phyloP scores from a whole-genome alignment of 1,284 basidiomycete species.

The Pterulicium gracile region DNA sequence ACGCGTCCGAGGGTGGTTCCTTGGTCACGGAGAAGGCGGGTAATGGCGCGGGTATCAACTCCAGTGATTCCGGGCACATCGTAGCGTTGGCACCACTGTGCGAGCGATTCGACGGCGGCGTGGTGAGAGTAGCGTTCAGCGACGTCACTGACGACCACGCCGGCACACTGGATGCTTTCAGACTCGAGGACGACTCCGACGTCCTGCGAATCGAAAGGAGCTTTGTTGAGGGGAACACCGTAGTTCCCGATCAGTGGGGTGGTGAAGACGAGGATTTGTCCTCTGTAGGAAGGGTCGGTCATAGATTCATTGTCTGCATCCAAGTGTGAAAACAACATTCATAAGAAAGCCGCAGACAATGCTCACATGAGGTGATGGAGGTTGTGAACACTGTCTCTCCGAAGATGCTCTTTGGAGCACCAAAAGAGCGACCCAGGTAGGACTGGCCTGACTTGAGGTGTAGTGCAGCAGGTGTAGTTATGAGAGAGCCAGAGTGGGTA shows the following conservation, averaged over 20 bases:
- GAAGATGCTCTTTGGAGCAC: slow-evolving; percentile 79
- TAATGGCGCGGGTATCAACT: slow-evolving; percentile 96
- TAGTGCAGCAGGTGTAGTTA: slow-evolving; percentile 66
- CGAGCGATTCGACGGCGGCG: slow-evolving; percentile 85
- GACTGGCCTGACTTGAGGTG: slow-evolving; percentile 93
- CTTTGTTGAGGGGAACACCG: slow-evolving; percentile 81
- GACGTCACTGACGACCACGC: slow-evolving; percentile 89
- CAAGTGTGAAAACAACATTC: slow-evolving; percentile 10
- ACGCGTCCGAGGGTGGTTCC: slow-evolving; percentile 94
- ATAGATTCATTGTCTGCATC: slow-evolving; percentile 91
- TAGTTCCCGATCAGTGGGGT: slow-evolving; percentile 99
- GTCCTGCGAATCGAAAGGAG: slow-evolving; percentile 68
- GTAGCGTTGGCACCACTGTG: slow-evolving; percentile 89
- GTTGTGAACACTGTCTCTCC: slow-evolving; percentile 99
- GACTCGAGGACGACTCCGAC: slow-evolving; percentile 92
- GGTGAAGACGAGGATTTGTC: slow-evolving; percentile 97
- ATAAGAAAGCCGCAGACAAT: slow-evolving; percentile 1
- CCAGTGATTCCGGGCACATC: slow-evolving; percentile 92
- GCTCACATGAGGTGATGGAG: slow-evolving; percentile 91
- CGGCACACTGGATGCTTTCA: slow-evolving; percentile 82
- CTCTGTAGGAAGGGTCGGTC: slow-evolving; percentile 98
- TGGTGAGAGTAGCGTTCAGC: slow-evolving; percentile 95
- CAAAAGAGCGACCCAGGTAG: slow-evolving; percentile 86
- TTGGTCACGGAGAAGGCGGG: slow-evolving; percentile 87
- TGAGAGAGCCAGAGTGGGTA: slow-evolving; percentile 43